Conservation (phyloP, 2,329 filamentous ascomycete genomes). For the Neurospora crassa region DNA sequence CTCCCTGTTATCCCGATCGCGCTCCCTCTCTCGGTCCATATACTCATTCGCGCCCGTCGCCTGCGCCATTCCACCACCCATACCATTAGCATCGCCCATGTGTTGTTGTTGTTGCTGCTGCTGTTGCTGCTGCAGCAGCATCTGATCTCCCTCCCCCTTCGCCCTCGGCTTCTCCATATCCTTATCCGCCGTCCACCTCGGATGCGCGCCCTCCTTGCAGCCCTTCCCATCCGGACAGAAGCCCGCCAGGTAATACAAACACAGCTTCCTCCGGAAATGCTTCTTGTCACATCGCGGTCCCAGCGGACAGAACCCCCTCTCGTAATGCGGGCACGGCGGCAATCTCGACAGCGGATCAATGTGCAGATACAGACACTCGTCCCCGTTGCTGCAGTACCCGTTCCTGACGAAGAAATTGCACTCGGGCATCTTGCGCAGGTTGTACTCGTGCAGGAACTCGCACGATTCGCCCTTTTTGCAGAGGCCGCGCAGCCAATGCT, state of each 20-base stretch:
- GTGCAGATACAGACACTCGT: conserved; percentile 91
- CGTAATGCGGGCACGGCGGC: conserved; percentile 82
- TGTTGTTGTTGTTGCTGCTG: conserved; percentile 11
- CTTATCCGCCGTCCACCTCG: conserved; percentile 56
- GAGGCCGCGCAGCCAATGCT: conserved; percentile 93
- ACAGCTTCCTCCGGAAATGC: conserved; percentile 74
- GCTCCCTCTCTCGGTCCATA: conserved; percentile 19
- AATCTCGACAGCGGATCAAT: conserved; percentile 74
- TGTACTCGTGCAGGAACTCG: conserved; percentile 98
- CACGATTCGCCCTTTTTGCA: conserved; percentile 97
- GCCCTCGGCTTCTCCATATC: conserved; percentile 68
- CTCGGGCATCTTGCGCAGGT: conserved; percentile 95
- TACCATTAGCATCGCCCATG: conserved; percentile 22
- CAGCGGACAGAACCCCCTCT: conserved; percentile 86
- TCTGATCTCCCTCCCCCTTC: conserved; percentile 55
- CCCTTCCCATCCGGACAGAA: conserved; percentile 78
- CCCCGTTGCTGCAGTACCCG: conserved; percentile 91
- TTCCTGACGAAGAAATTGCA: conserved; percentile 94
- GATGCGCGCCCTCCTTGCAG: conserved; percentile 75
- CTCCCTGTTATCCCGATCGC: conserved; percentile 5
- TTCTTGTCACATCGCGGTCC: conserved; percentile 82
- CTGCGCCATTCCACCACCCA: conserved; percentile 25
- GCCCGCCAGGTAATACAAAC: conserved; percentile 78
- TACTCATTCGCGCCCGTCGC: conserved; percentile 16
- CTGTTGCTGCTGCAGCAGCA: conserved; percentile 32